These are phyloP conservation scores for Nadsonia commutata DNA, from an alignment of 1,139 yeast genomes.

Conservation along the genomic window DNA sequence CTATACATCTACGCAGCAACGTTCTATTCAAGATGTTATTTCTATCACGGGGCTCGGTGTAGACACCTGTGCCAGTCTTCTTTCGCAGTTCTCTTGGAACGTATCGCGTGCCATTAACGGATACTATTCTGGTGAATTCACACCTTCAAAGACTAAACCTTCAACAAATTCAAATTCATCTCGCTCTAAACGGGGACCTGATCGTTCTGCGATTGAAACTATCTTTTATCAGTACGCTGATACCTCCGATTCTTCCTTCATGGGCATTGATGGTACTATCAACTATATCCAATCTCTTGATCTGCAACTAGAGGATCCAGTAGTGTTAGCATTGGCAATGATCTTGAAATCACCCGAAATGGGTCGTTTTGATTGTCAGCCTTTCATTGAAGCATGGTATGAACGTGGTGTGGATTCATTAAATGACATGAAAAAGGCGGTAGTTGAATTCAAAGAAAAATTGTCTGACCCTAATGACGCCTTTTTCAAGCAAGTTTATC, in stretches of 20 bases:
- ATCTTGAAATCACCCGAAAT: slow-evolving; percentile 49
- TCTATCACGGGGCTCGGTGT: slow-evolving; percentile 5
- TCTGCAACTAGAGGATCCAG: slow-evolving; percentile 59
- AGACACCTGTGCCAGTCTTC: slow-evolving; percentile 1
- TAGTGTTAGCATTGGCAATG: slow-evolving; percentile 55
- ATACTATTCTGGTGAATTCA: slow-evolving; percentile 1
- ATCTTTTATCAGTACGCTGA: slow-evolving; percentile 13
- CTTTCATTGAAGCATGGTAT: slow-evolving; percentile 46
- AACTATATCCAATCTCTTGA: slow-evolving; percentile 49
- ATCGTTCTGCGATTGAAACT: slow-evolving; percentile 7
- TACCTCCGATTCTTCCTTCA: slow-evolving; percentile 17
- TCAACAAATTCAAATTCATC: too few relatives aligned
- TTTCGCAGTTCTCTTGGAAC: slow-evolving; percentile 7
- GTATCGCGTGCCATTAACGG: slow-evolving; percentile 7
- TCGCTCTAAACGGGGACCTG: slow-evolving; percentile 3
- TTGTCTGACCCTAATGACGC: slow-evolving; percentile 9
- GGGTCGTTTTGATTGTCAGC: slow-evolving; percentile 40
- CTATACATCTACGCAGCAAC: neutral
- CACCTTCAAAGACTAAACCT: too few relatives aligned
- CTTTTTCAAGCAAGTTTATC: slow-evolving; percentile 45
- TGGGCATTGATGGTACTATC: slow-evolving; percentile 68
- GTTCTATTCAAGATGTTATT: neutral
- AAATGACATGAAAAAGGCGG: slow-evolving; percentile 36
- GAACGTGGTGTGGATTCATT: slow-evolving; percentile 25
- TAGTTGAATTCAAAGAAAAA: slow-evolving; percentile 19